Percentiles rank a stretch among this genome's conserved stretches.
These are phyloP conservation scores for Nephelium lappaceum DNA, from an alignment of 345 rosid genomes.

Conservation along the genomic window DNA sequence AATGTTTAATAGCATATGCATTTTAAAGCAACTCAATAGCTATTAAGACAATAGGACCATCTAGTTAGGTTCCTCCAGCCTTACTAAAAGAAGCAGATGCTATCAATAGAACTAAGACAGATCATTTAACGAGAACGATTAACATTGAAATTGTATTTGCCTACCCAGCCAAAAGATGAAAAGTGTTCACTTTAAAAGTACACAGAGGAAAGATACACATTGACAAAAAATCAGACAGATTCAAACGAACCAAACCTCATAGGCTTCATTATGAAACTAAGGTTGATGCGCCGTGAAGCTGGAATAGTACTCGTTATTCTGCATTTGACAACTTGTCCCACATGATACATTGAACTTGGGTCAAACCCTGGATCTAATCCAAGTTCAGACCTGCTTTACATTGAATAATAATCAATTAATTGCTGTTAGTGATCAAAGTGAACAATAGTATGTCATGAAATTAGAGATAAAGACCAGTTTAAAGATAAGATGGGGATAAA, in stretches of 20 bases:
- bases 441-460: slow-evolving; percentile 3
- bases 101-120: background rate
- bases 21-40: background rate
- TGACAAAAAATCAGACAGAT: background rate
- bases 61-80: background rate
- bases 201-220: background rate
- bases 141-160: background rate
- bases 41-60: background rate
- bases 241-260: slow-evolving; percentile 54
- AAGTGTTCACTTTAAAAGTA: background rate
- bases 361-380: slow-evolving; percentile 79
- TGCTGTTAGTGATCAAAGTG: slow-evolving; percentile 21
- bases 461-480: background rate
- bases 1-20: background rate
- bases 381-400: slow-evolving; percentile 75
- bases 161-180: background rate
- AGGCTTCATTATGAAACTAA: slow-evolving; percentile 80
- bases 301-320: slow-evolving; percentile 68
- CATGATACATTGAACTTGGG: slow-evolving; percentile 71
- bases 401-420: slow-evolving; percentile 28
- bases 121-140: background rate
- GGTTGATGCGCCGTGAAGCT: slow-evolving; percentile 73
- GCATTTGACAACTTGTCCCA: slow-evolving; percentile 97
- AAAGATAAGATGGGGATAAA: background rate
- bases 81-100: background rate